Conservation (phyloP, 2,329 filamentous ascomycete species). For the Verticillium tricorpus region DNA sequence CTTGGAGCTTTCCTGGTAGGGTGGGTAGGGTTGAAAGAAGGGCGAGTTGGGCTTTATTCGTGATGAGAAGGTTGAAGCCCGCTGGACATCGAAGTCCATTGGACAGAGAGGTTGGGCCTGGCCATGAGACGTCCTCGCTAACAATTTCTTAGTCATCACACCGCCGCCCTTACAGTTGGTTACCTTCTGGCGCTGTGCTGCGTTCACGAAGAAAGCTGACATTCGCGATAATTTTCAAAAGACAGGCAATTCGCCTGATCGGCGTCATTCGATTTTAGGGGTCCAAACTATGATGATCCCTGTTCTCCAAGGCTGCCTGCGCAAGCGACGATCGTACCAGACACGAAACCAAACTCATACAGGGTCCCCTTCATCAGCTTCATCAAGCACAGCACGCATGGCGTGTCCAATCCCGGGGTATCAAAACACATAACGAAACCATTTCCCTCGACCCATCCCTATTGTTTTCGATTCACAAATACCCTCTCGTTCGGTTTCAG, state of each 20-base stretch:
- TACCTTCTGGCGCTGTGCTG: too few species aligned
- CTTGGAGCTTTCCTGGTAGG: not conserved
- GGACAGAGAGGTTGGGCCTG: not conserved
- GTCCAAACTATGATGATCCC: not conserved
- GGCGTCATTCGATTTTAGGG: not conserved
- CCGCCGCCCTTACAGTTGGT: too few species aligned
- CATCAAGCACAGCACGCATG: not conserved
- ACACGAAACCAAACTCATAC: not conserved
- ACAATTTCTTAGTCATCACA: not conserved
- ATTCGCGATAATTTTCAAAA: not conserved
- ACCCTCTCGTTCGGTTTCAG: constrained; percentile 5
- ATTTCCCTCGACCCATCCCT: not conserved
- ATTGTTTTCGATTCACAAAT: constrained; percentile 2
- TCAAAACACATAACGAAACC: not conserved
- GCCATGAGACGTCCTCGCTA: not conserved
- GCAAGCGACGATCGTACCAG: not conserved
- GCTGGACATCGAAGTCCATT: not conserved
- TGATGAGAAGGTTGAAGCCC: not conserved
- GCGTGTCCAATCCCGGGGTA: not conserved
- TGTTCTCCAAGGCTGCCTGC: not conserved
- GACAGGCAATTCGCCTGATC: not conserved
- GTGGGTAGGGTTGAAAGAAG: not conserved
- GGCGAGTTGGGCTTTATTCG: not conserved
- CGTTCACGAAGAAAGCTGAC: not conserved
- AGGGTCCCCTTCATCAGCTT: not conserved